phyloP scores from a whole-genome alignment of 257 asterid species.

The Solanum piurae region DNA sequence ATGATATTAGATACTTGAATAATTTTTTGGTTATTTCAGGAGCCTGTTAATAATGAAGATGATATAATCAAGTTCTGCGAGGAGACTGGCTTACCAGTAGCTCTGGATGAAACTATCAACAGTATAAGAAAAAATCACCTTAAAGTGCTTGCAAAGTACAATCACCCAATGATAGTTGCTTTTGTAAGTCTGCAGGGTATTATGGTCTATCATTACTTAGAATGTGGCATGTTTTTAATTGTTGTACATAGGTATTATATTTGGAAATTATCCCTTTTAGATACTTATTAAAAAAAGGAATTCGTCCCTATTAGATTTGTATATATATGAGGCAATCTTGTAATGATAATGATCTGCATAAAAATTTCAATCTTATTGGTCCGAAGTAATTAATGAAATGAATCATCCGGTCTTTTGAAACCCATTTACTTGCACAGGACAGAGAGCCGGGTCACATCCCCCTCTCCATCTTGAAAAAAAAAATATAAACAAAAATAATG shows the following conservation, averaged over 20 bases:
- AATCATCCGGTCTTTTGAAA: neutral
- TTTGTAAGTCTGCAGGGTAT: conserved; percentile 37
- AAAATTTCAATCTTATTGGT: neutral
- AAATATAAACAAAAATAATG: neutral
- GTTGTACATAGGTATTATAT: neutral
- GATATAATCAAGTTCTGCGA: conserved; percentile 72
- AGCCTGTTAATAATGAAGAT: conserved; percentile 66
- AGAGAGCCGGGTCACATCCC: neutral
- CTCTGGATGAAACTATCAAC: conserved; percentile 86
- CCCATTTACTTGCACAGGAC: neutral
- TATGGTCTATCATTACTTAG: neutral
- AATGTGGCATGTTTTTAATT: neutral
- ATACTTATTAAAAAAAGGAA: neutral
- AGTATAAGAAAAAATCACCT: conserved; percentile 31
- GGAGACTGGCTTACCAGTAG: conserved; percentile 86
- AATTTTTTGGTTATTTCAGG: conserved; percentile 35
- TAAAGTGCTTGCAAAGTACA: conserved; percentile 49
- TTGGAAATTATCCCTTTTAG: neutral
- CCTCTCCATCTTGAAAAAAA: neutral
- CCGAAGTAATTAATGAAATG: neutral
- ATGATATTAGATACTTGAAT: neutral
- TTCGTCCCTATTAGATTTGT: neutral
- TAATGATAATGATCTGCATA: neutral
- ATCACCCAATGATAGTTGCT: conserved; percentile 68
- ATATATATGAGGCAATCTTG: neutral